Evolutionary conservation across 192 early-diverging fungal species (phyloP), one percentile per base, ranked within the genome.

Genomic region (Podila verticillata): DNA sequence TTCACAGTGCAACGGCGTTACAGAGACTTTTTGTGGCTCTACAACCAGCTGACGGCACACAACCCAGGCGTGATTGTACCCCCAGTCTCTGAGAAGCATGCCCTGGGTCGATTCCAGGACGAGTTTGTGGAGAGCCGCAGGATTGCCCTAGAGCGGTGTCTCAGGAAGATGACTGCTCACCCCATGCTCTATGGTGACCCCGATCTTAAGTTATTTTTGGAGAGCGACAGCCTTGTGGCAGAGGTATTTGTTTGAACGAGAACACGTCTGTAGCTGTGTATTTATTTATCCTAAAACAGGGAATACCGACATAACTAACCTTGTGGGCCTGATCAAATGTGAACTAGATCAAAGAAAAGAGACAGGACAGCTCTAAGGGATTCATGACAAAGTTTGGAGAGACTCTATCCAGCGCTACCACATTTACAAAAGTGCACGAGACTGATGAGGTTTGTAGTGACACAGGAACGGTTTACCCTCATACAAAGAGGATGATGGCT

Each of bases 11-110:
- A 87, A n/a, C 86, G 97, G 51, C 82, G 97, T 26, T 99, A 96
- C 81, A 87, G 92, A 31, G 97, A 99, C 82, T 99, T 99, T 83
- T 82, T 95, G 68, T 97, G 96, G 96, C 90, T 99, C 32, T 94
- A 93, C 63, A 91, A 92, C 64, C 93, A 95, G 77, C 87, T 99
- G 28, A 88, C 90, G 0, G 72, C 84, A 12, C 86, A 89, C 31
- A 93, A 96, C 69, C 95, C 95, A 2, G 97, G 97, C 10, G 89
- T 96, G 6, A 93, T 99, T 57, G 91, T 99, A 5, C 96, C 96
- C 19, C 94, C 96, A 26, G 88, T 99, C 5, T 96, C 97, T 12
- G 97, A 95, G 72, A 99, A 99, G 78, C 95, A 97, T 84, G 91
- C 92, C 6, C 69, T 97, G 59, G 93, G 93, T 17, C 92, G 97